Base-by-base conservation (phyloP, 805 yeast genomes). In the Yarrowia yakushimensis region DNA sequence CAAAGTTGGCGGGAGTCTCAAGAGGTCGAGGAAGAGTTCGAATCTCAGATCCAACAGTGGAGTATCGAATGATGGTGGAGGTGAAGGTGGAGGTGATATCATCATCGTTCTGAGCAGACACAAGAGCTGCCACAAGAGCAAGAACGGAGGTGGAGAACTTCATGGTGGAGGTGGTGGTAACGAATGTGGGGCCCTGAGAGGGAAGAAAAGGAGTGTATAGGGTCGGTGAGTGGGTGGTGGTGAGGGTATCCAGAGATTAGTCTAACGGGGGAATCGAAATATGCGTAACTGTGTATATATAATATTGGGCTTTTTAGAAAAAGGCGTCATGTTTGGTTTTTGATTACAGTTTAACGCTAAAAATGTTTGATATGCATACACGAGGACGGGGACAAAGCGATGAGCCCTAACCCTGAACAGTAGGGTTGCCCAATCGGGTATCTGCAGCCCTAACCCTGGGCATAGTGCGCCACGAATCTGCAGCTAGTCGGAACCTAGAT, bases 1-100 rank as follows among this genome's bases (percentile, higher is more conserved):
- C 48, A 27, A 28, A 30, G 17, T n/a, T 36, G 11, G 61, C 43
- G 15, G 64, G 59, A 25, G 30, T 31, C 54, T 30, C 28, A 22
- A 37, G 2, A 45, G 57, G 15, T 34, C 30, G 66, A 43, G 43
- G 34, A 55, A 43, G 46, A 52, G 48, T 63, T 30, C 39, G 61
- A 45, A 45, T 64, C 64, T 30, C 63, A 6, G 4, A 20, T 1
- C 62, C 57, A 18, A 45, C 41, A 15, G 42, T 60, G 28, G 59
- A 50, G 42, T 33, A 34, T 23, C 22, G 18, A 23, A 42, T n/a
- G 33, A 42, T n/a, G 41, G 54, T 57, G 33, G 54, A 41, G 17
- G 62, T 39, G 15, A 5, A 15, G 15, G 54, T 57, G 7, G 63
- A 42, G 37, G 63, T 43, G 63, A 36, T 4, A 12, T 50, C 59